phyloP scores from a whole-genome alignment of 208 protist species.

The Acanthamoeba healyi region DNA sequence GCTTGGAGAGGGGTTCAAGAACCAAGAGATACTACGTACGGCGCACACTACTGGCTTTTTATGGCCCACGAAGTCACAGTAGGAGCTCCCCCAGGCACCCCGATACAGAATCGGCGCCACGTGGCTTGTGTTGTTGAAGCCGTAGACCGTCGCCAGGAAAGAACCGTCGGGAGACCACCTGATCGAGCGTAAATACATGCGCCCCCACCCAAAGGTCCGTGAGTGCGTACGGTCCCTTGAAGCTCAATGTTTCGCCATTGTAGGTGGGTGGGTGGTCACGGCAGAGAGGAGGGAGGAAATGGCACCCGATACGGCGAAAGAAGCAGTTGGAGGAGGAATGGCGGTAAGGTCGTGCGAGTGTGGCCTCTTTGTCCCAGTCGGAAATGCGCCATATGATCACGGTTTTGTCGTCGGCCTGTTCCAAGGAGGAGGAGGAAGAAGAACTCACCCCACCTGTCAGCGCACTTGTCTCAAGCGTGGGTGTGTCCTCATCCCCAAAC shows the following conservation, averaged over 20 bases:
- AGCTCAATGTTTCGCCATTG: too few species aligned
- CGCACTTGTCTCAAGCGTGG: too few species aligned
- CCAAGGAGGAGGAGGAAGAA: not conserved
- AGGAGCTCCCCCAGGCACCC: slow-evolving; percentile 29
- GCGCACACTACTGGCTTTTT: slow-evolving; percentile 75
- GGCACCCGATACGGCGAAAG: slow-evolving; percentile 37
- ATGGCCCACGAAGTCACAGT: slow-evolving; percentile 78
- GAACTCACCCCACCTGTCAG: too few species aligned
- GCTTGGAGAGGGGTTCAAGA: not conserved
- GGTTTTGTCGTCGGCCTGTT: slow-evolving; percentile 64
- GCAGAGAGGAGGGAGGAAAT: too few species aligned
- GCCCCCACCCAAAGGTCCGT: not conserved
- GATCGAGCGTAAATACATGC: not conserved
- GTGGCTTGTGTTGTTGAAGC: slow-evolving; percentile 74
- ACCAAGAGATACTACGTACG: not conserved
- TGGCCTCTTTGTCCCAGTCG: slow-evolving; percentile 63
- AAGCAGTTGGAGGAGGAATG: slow-evolving; percentile 53
- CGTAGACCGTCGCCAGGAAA: slow-evolving; percentile 55
- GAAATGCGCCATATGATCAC: slow-evolving; percentile 59
- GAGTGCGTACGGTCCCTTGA: too few species aligned
- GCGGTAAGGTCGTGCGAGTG: not conserved
- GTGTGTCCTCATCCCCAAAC: too few species aligned
- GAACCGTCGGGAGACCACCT: slow-evolving; percentile 81
- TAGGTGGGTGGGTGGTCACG: too few species aligned
- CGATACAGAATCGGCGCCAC: slow-evolving; percentile 68